Base-by-base conservation (phyloP, 2,329 filamentous ascomycete species). In the Fusarium sp. region DNA sequence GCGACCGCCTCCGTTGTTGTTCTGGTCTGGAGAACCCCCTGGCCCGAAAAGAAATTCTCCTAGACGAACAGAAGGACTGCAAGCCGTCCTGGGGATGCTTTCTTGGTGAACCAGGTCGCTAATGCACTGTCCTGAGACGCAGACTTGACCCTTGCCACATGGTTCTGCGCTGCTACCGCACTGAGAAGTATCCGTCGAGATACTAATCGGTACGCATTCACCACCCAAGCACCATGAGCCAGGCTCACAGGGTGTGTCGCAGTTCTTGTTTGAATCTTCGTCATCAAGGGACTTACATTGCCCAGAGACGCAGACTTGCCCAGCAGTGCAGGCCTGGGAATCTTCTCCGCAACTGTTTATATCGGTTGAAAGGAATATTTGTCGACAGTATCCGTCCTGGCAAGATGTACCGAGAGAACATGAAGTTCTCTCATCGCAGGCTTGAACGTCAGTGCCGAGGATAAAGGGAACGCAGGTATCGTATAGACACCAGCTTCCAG, bases 401-500 rank as follows among this genome's bases (percentile, higher is more conserved):
- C 72, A 75, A 9, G 59, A 42, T 15, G 61, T 56, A 1, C 62
- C 55, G 3, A 75, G 59, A 2, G 72, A 62, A 17, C 73, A 75
- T 1, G 56, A 24, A 6, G 39, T 34, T 8, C 28, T 75, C 12
- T 48, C 18, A 24, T 73, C 62, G 47, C 73, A 75, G 22, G 65
- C 7, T 36, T 75, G 68, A 4, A 42, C 36, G 26, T 72, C 64
- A 15, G 73, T 75, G 15, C 73, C 74, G 17, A 76, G 36, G 14
- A 72, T 55, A 15, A 76, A 76, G 1, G 74, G 74, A 8, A 62
- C 52, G 15, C 74, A 76, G 2, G 17, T 34, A 8, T 67, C 68
- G 3, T 70, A 62, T 6, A 76, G 59, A 15, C 74, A 76, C 74
- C 74, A 76, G 44, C 60, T 76, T 54, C 74, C 74, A 14, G 71